Evolutionary conservation across 2,329 filamentous ascomycete genomes (phyloP).

Genomic region (Verruconis gallopava): DNA sequence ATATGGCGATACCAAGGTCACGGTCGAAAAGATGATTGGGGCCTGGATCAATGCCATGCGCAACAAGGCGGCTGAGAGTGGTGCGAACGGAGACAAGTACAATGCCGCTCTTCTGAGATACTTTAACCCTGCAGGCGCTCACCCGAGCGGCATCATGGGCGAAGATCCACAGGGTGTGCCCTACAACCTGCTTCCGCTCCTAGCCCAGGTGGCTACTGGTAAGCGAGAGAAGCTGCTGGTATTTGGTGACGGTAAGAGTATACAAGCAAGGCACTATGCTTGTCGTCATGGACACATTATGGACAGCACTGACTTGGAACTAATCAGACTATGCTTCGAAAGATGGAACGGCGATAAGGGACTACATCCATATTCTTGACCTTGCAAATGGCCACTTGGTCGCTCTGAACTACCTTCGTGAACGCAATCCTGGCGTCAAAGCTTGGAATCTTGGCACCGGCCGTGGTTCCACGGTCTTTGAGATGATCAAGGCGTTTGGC

Average conservation of each 20-base stretch:
- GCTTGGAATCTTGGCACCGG: constrained; percentile 97
- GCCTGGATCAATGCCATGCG: constrained; percentile 83
- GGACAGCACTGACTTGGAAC: no score
- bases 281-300: no score
- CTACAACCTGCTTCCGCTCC: constrained; percentile 85
- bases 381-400: constrained; percentile 75
- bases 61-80: constrained; percentile 66
- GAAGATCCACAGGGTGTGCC: constrained; percentile 94
- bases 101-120: constrained; percentile 89
- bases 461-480: constrained; percentile 86
- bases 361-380: constrained; percentile 96
- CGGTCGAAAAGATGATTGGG: constrained; percentile 81
- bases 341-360: constrained; percentile 87
- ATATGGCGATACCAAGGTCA: constrained; percentile 92
- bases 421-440: constrained; percentile 74
- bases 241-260: constrained; percentile 68
- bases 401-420: constrained; percentile 79
- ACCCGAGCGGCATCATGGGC: constrained; percentile 93
- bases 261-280: no score
- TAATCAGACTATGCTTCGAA: constrained; percentile 70
- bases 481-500: constrained; percentile 94
- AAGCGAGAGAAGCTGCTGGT: constrained; percentile 89
- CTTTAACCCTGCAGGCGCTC: constrained; percentile 93
- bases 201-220: constrained; percentile 91
- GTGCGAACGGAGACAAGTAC: constrained; percentile 61